These are phyloP conservation scores for Mangifera indica DNA, from an alignment of 345 rosid species.

Conservation along the genomic window DNA sequence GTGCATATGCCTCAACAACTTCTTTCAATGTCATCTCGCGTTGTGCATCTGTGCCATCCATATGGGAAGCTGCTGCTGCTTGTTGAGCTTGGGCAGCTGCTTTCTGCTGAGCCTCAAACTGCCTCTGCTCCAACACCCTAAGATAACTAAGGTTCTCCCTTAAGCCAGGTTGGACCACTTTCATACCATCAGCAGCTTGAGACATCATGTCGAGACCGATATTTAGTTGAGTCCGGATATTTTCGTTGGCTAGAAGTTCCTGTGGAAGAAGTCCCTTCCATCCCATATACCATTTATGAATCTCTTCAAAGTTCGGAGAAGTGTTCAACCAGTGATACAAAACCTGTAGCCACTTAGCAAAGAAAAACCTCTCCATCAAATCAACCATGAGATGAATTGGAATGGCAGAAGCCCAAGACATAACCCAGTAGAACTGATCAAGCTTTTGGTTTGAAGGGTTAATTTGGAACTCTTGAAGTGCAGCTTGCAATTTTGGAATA, in stretches of 20 bases:
- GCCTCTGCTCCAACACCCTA: slow-evolving; percentile 63
- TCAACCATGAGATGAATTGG: slow-evolving; percentile 91
- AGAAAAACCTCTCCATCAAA: slow-evolving; percentile 84
- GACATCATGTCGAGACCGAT: slow-evolving; percentile 78
- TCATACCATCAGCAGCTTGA: slow-evolving; percentile 68
- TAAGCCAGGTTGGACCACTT: slow-evolving; percentile 70
- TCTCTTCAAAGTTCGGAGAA: slow-evolving; percentile 70
- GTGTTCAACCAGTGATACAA: slow-evolving; percentile 77
- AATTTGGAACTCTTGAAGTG: slow-evolving; percentile 74
- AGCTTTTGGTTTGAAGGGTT: slow-evolving; percentile 80
- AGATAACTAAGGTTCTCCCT: slow-evolving; percentile 64
- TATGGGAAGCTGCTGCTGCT: slow-evolving; percentile 33
- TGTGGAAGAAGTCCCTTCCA: slow-evolving; percentile 84
- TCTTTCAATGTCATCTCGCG: slow-evolving; percentile 72
- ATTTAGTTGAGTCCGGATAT: slow-evolving; percentile 64
- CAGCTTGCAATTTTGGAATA: slow-evolving; percentile 83
- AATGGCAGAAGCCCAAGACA: slow-evolving; percentile 77
- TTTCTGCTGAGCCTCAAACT: slow-evolving; percentile 63
- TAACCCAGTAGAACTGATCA: slow-evolving; percentile 74
- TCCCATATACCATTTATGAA: slow-evolving; percentile 68
- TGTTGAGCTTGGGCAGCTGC: slow-evolving; percentile 53
- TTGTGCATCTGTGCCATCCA: slow-evolving; percentile 33
- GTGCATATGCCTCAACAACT: slow-evolving; percentile 78
- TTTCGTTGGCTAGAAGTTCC: slow-evolving; percentile 78
- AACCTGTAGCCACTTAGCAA: slow-evolving; percentile 83